Base-by-base conservation (phyloP, 2,329 filamentous ascomycete species). In the Waltergamsia citrina region DNA sequence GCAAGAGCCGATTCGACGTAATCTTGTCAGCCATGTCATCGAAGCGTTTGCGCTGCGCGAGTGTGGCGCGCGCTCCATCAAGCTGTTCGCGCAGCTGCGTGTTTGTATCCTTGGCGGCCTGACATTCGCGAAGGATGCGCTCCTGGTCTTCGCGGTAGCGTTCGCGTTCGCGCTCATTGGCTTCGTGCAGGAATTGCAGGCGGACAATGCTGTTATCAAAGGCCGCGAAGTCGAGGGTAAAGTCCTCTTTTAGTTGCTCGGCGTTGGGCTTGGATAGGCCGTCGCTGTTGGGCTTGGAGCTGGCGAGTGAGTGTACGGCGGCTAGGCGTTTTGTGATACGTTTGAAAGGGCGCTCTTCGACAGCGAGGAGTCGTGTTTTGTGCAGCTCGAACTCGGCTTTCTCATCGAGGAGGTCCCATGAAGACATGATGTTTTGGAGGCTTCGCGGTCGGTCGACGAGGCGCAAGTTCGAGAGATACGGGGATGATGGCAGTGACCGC, bases 291-390 rank as follows among this genome's bases (percentile, higher is more conserved):
- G 56, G 50, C 8, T 59, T 56, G 7, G 65, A 55, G 10, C 19
- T 59, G 35, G 82, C 67, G 20, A 85, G 68, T 15, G 80, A 75
- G 35, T 77, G 74, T 12, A 82, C 73, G 16, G 74, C 70, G 5
- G 85, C 69, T 7, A 96, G 74, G 21, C 84, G 81, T 59, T 87
- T 87, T 16, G 84, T 85, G 39, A 95, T 78, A 40, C 88, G 81
- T 56, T 85, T 85, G 65, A 94, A 95, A 1, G 87, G 86, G 38
- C 87, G 87, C 52, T 94, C 85, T 65, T 96, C 90, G 40, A 95
- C 81, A 42, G 85, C 84, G 24, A 95, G 73, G 4, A 95, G 81
- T 27, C 90, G 85, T 20, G 74, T 73, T 51, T 88, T 90, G 65
- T 95, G 90, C 24, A 95, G 78, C 42, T 86, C 80, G 55, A 86